These are phyloP conservation scores for Vigna radiata DNA, from an alignment of 306 rosid species.

Conservation along the genomic window DNA sequence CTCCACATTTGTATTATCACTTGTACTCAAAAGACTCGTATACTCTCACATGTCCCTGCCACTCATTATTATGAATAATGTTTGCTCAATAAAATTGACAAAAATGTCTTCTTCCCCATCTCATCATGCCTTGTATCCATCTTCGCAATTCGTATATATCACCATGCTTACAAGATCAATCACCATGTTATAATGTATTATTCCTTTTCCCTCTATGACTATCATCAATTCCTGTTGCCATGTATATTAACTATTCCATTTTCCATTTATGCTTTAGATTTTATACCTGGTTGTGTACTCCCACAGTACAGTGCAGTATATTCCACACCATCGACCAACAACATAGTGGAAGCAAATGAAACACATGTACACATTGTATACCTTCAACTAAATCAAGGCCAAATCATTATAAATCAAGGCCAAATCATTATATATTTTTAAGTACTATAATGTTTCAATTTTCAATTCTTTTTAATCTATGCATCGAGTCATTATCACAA, in stretches of 20 bases:
- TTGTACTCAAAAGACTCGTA: not conserved
- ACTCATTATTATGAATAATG: not conserved
- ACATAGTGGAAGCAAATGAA: no score
- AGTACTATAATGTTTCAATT: no score
- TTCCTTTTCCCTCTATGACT: not conserved
- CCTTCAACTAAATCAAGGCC: no score
- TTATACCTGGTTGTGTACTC: no score
- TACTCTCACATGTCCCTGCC: not conserved
- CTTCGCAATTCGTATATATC: not conserved
- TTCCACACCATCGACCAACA: no score
- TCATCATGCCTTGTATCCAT: not conserved
- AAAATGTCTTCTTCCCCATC: conserved; percentile 20
- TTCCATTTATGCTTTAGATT: no score
- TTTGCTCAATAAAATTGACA: not conserved
- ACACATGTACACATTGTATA: no score
- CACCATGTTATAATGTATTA: not conserved
- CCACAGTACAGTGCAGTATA: no score
- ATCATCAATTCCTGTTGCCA: not conserved
- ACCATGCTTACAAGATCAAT: no score
- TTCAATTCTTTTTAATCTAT: not conserved
- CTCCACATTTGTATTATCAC: not conserved
- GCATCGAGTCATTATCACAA: not conserved
- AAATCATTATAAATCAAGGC: no score
- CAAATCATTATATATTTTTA: no score
- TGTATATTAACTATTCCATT: not conserved